These are phyloP conservation scores for Cucumis sativus DNA, from an alignment of 306 rosid species.

Conservation along the genomic window Cucumber_9930_V3 NC_026657.2:25415001-25415500, in stretches of 20 bases:
- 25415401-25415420: no score
- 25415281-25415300: neutral
- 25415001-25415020: neutral
- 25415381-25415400: neutral
- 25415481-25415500: no score
- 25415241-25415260: neutral
- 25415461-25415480: no score
- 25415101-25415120: constrained; percentile 92
- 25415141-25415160: constrained; percentile 49
- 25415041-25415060: neutral
- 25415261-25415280: neutral
- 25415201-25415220: neutral
- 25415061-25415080: constrained; percentile 66
- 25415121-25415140: constrained; percentile 97
- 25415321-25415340: neutral
- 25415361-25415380: neutral
- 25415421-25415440: neutral
- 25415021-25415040: neutral
- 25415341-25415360: neutral
- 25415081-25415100: constrained; percentile 96
- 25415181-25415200: neutral
- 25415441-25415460: no score
- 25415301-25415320: neutral
- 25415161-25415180: neutral
- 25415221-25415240: neutral